Conservation (phyloP, 352 stramenopile genomes). For the Globisporangium spiculum region DNA sequence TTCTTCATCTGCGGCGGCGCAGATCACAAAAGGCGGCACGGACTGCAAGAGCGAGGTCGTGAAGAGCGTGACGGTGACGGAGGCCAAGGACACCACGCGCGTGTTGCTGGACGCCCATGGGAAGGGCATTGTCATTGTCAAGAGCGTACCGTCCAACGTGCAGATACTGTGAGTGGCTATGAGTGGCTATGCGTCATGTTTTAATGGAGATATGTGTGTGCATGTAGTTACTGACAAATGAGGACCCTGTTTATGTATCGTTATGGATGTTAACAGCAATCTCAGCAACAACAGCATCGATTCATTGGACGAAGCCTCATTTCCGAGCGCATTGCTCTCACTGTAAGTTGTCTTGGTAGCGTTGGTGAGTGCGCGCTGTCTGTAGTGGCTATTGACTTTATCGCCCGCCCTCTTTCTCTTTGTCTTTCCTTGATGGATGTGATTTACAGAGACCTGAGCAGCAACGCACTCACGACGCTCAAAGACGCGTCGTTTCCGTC, state of each 20-base stretch:
- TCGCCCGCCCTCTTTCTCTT: too few species aligned
- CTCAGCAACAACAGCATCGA: conserved; percentile 36
- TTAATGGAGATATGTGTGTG: neutral
- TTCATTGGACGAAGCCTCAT: conserved; percentile 21
- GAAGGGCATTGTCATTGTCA: conserved; percentile 26
- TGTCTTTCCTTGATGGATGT: neutral
- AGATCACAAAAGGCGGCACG: conserved; percentile 15
- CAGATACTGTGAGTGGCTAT: conserved; percentile 15
- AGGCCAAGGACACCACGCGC: neutral
- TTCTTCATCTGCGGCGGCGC: conserved; percentile 6
- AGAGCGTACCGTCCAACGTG: conserved; percentile 31
- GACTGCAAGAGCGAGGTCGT: conserved; percentile 28
- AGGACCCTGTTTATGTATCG: neutral
- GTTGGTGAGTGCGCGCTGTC: too few species aligned
- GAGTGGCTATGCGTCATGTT: neutral
- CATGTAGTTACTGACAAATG: neutral
- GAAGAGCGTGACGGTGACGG: conserved; percentile 10
- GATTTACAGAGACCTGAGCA: conserved; percentile 3
- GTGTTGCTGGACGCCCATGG: conserved; percentile 26
- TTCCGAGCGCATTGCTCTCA: conserved; percentile 24
- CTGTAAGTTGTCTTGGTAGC: conserved; percentile 24
- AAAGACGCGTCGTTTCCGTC: conserved; percentile 2
- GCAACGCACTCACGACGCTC: conserved; percentile 11
- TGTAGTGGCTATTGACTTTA: too few species aligned
- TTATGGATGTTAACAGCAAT: conserved; percentile 16